Percentiles rank a stretch among this genome's conserved stretches.
phyloP scores from a whole-genome alignment of 2,329 filamentous ascomycete genomes.

The Microdochium nivale region DNA sequence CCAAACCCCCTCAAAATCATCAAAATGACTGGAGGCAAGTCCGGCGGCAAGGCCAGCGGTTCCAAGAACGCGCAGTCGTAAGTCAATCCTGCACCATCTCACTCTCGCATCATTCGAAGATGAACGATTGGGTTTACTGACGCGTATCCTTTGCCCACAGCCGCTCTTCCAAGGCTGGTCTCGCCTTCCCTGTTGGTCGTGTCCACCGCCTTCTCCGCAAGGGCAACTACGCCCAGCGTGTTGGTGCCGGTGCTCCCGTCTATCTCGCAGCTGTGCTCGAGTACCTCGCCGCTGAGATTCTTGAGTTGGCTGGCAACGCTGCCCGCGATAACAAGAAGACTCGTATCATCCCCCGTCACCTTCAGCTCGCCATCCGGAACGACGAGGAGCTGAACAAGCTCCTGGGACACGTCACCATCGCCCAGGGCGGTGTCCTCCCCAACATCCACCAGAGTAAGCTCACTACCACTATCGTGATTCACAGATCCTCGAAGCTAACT shows the following conservation, averaged over 20 bases:
- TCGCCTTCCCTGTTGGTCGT: conserved; percentile 98
- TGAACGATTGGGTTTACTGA: conserved; percentile 25
- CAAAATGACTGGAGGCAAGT: conserved; percentile 99
- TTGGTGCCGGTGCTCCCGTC: conserved; percentile 95
- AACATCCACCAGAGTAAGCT: conserved; percentile 94
- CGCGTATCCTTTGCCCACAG: conserved; percentile 38
- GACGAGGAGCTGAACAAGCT: conserved; percentile 99
- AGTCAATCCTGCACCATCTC: conserved; percentile 33
- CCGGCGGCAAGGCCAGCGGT: conserved; percentile 98
- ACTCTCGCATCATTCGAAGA: neutral
- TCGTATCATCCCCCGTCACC: conserved; percentile 97
- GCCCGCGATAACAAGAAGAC: conserved; percentile 99
- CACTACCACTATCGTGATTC: neutral
- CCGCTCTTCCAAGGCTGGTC: conserved; percentile 97
- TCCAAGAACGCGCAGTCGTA: conserved; percentile 99
- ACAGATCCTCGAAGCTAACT: conserved; percentile 26
- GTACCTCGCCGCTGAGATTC: conserved; percentile 97
- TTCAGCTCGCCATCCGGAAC: conserved; percentile 98
- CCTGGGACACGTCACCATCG: conserved; percentile 90
- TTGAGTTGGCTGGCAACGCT: conserved; percentile 97
- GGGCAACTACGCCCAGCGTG: conserved; percentile 99
- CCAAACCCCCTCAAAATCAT: conserved; percentile 26
- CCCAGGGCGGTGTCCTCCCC: conserved; percentile 92
- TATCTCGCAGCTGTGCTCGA: conserved; percentile 97
- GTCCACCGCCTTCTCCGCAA: conserved; percentile 98